A percentile compares a stretch with the other conserved stretches of the same genome.
phyloP scores from a whole-genome alignment of 108 stramenopile genomes.

The Pseudonitzschia delicatissima region DNA sequence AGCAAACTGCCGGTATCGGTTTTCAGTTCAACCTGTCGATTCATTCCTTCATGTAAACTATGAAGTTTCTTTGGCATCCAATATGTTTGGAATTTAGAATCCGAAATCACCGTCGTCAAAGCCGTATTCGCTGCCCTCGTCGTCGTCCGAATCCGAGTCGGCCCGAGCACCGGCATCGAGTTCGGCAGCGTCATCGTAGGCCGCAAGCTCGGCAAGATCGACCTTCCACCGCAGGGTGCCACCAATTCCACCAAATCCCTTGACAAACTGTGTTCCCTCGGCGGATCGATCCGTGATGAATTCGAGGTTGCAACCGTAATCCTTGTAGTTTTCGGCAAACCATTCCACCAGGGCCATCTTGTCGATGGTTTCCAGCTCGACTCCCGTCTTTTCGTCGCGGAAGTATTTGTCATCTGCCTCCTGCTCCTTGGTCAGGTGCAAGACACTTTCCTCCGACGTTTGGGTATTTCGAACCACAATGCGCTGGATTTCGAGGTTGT shows the following conservation, averaged over 20 bases:
- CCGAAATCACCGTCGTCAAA: constrained; percentile 86
- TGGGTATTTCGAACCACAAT: constrained; percentile 79
- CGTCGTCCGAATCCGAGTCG: constrained; percentile 55
- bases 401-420: constrained; percentile 83
- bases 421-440: constrained; percentile 90
- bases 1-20: too few species aligned
- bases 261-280: constrained; percentile 98
- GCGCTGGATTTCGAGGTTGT: constrained; percentile 87
- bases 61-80: not conserved
- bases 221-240: constrained; percentile 98
- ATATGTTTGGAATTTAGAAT: constrained; percentile 54
- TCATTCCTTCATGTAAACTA: too few species aligned
- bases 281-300: constrained; percentile 96
- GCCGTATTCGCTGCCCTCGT: constrained; percentile 67
- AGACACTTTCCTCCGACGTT: constrained; percentile 81
- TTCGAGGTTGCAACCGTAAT: constrained; percentile 95
- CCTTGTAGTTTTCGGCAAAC: constrained; percentile 98
- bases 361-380: constrained; percentile 90
- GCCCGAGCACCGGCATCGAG: constrained; percentile 30
- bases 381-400: constrained; percentile 86
- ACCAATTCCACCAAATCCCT: constrained; percentile 99
- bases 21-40: too few species aligned
- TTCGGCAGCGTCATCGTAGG: constrained; percentile 71
- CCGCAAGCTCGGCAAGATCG: constrained; percentile 85
- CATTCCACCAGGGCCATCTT: constrained; percentile 95